These are phyloP conservation scores for Immersiporthe knoxdaviesiana DNA, from an alignment of 2,329 filamentous ascomycete species.

Conservation along the genomic window DNA sequence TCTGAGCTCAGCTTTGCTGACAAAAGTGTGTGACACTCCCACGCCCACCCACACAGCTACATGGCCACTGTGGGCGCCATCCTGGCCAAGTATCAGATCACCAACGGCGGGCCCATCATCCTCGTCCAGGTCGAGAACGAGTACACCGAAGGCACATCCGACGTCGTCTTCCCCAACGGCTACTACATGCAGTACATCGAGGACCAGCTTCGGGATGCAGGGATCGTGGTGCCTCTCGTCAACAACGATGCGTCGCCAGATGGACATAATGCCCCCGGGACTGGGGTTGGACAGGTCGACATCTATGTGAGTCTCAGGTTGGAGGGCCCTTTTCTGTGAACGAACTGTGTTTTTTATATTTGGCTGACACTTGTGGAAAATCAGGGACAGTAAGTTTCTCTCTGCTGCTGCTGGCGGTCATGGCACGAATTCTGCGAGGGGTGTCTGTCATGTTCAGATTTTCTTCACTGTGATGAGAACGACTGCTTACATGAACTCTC, in stretches of 20 bases:
- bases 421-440: too few relatives aligned
- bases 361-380: background rate
- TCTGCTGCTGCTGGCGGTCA: background rate
- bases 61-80: constrained; percentile 59
- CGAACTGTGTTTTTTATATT: background rate
- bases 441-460: too few relatives aligned
- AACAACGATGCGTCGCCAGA: constrained; percentile 68
- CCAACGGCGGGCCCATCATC: constrained; percentile 73
- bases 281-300: constrained; percentile 55
- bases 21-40: background rate
- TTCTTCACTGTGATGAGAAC: background rate
- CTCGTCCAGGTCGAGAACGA: constrained; percentile 76
- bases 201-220: constrained; percentile 69
- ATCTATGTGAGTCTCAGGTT: constrained; percentile 51
- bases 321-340: background rate
- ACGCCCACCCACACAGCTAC: constrained; percentile 50
- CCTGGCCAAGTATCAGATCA: constrained; percentile 72
- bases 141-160: constrained; percentile 53
- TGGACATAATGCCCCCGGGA: constrained; percentile 67
- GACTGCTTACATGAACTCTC: constrained; percentile 2
- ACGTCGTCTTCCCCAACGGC: constrained; percentile 63
- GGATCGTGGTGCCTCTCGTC: constrained; percentile 76
- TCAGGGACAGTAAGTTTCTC: constrained; percentile 16
- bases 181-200: constrained; percentile 73
- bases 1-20: too few relatives aligned